Percentiles rank a stretch among this genome's conserved stretches.
These are phyloP conservation scores for Phlebiopsis flavidoalba DNA, from an alignment of 768 basidiomycete genomes.

Conservation along the genomic window DNA sequence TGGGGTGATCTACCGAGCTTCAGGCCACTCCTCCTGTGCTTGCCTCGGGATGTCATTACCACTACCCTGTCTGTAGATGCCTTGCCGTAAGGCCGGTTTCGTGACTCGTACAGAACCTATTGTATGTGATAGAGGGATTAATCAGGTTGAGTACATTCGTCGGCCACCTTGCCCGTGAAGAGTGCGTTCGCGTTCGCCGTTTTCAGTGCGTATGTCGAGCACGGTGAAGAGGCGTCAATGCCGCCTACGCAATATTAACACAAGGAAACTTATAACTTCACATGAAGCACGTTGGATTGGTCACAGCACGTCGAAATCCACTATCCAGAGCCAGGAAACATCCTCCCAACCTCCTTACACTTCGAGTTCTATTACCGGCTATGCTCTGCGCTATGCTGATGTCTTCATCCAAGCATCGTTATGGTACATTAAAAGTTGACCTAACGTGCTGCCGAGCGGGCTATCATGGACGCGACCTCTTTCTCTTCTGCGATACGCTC, in stretches of 20 bases:
- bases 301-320: not conserved
- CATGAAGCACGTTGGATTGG: not conserved
- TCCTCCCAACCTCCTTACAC: not conserved
- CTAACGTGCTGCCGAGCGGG: too few relatives aligned
- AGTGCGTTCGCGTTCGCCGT: not conserved
- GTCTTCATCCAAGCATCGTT: not conserved
- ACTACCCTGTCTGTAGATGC: not conserved
- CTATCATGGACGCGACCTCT: too few relatives aligned
- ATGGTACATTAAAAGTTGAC: not conserved
- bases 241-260: too few relatives aligned
- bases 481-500: too few relatives aligned
- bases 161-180: not conserved
- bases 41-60: not conserved
- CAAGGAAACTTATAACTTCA: too few relatives aligned
- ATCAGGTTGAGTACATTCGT: too few relatives aligned
- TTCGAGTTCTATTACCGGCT: not conserved
- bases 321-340: not conserved
- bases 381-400: not conserved
- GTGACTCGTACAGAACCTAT: not conserved
- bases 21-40: not conserved
- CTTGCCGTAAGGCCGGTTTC: not conserved
- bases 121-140: too few relatives aligned
- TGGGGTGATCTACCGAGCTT: not conserved
- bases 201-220: not conserved
- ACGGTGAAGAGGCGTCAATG: not conserved